phyloP scores from a whole-genome alignment of 805 yeast species.

The Suhomyces sp. region DNA sequence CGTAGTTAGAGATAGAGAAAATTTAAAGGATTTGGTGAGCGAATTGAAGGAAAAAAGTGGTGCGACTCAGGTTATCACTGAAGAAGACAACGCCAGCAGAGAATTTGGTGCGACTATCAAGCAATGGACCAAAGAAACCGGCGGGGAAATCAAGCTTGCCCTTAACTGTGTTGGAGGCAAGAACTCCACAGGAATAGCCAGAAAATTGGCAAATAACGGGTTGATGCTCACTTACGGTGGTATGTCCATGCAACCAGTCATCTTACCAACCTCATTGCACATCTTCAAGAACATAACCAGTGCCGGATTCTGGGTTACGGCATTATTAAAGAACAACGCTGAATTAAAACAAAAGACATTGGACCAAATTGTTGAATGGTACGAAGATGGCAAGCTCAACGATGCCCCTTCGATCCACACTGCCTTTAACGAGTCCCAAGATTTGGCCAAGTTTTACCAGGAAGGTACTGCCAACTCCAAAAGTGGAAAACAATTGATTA shows the following conservation, averaged over 20 bases:
- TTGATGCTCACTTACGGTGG: conserved; percentile 92
- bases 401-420: conserved; percentile 38
- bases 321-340: conserved; percentile 32
- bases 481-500: conserved; percentile 39
- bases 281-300: conserved; percentile 86
- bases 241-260: conserved; percentile 94
- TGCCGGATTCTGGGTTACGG: conserved; percentile 92
- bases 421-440: conserved; percentile 17
- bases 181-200: conserved; percentile 74
- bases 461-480: conserved; percentile 33
- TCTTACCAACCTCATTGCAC: conserved; percentile 82
- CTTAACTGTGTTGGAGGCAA: conserved; percentile 94
- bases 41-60: conserved; percentile 61
- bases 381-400: conserved; percentile 35
- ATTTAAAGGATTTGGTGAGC: conserved; percentile 56
- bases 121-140: conserved; percentile 47
- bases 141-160: conserved; percentile 65
- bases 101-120: conserved; percentile 62
- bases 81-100: conserved; percentile 71
- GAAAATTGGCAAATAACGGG: conserved; percentile 75
- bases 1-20: conserved; percentile 82
- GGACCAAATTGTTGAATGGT: conserved; percentile 39
- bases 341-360: conserved; percentile 37
- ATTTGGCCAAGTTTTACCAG: conserved; percentile 27
- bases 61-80: conserved; percentile 88